These are phyloP conservation scores for Hymenoscyphus infarciens DNA, from an alignment of 2,329 filamentous ascomycete species.

Conservation along the genomic window DNA sequence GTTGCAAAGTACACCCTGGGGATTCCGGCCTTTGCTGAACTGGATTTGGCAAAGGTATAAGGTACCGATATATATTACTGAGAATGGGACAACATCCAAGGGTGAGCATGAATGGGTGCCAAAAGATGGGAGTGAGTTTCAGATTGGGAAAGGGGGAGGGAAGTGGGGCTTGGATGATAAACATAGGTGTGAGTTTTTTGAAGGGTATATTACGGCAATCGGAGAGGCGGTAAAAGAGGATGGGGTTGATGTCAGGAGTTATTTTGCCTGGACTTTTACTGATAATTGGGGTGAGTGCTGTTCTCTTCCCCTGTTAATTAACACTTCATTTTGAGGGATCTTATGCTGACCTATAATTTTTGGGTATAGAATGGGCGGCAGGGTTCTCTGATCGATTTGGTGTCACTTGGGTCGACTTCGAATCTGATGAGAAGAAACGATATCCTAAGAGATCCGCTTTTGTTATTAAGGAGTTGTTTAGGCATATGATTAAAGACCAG, in stretches of 20 bases:
- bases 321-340: no score
- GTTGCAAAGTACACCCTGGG: conserved; percentile 69
- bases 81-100: conserved; percentile 81
- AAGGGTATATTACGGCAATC: conserved; percentile 72
- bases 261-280: conserved; percentile 83
- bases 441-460: conserved; percentile 79
- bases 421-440: conserved; percentile 66
- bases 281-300: conserved; percentile 43
- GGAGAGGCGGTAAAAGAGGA: conserved; percentile 68
- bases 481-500: conserved; percentile 62
- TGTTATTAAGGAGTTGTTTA: conserved; percentile 67
- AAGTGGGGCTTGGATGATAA: conserved; percentile 65
- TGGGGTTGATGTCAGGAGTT: conserved; percentile 70
- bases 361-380: conserved; percentile 50
- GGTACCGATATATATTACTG: conserved; percentile 79
- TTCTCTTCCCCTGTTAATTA: no score
- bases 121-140: conserved; percentile 45
- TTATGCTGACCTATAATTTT: no score
- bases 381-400: conserved; percentile 83
- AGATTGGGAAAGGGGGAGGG: no score
- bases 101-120: conserved; percentile 65
- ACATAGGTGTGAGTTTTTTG: conserved; percentile 75
- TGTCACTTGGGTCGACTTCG: conserved; percentile 77
- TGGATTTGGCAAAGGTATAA: conserved; percentile 76
- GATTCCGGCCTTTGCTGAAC: conserved; percentile 72